These are phyloP conservation scores for Botryotinia calthae DNA, from an alignment of 2,329 filamentous ascomycete species.

Conservation along the genomic window DNA sequence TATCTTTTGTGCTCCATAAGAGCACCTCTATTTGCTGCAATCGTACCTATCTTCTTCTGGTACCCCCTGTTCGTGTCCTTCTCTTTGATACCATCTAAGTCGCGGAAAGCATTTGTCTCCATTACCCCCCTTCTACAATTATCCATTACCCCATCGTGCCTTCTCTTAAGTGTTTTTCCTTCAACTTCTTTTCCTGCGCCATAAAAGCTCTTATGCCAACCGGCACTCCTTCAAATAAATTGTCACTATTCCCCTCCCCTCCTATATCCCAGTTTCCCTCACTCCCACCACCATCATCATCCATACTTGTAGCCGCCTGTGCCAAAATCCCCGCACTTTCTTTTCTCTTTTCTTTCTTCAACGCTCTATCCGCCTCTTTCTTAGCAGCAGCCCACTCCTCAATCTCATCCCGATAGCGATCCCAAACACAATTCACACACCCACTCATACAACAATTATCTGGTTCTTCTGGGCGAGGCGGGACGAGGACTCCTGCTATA, in stretches of 20 bases:
- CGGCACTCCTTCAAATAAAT: constrained; percentile 76
- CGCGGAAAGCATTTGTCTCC: background rate
- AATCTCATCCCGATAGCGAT: constrained; percentile 84
- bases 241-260: constrained; percentile 49
- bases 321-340: background rate
- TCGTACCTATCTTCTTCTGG: background rate
- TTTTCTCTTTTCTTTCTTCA: constrained; percentile 40
- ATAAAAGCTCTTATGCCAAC: constrained; percentile 96
- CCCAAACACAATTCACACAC: constrained; percentile 97
- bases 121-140: background rate
- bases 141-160: constrained; percentile 35
- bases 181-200: constrained; percentile 90
- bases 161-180: constrained; percentile 65
- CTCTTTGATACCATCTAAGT: background rate
- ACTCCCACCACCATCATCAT: constrained; percentile 76
- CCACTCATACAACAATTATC: constrained; percentile 99
- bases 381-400: constrained; percentile 77
- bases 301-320: constrained; percentile 58
- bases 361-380: constrained; percentile 31
- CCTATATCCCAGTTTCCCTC: constrained; percentile 61
- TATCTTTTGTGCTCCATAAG: background rate
- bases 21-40: background rate
- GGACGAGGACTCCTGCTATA: constrained; percentile 77
- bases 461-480: constrained; percentile 81
- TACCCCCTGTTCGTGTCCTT: background rate